Conservation (phyloP, 1,284 basidiomycete genomes). For the Stygiomarasmius scandens region DNA sequence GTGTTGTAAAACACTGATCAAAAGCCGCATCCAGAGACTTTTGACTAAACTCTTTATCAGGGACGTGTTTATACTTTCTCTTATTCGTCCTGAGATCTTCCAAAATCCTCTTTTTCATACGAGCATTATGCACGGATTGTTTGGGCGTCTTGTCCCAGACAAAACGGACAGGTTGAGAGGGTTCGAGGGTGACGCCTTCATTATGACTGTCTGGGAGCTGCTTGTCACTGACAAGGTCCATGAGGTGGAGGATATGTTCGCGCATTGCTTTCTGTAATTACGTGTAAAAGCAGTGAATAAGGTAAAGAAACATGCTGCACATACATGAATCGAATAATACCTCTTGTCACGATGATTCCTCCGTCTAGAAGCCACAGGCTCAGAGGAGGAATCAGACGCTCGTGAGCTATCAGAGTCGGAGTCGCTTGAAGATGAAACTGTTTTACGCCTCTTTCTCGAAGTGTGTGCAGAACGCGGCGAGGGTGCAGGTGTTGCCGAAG, state of each 20-base stretch:
- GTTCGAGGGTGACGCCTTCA: constrained; percentile 49
- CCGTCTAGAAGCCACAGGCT: constrained; percentile 43
- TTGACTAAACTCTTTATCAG: constrained; percentile 65
- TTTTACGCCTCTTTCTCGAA: constrained; percentile 9
- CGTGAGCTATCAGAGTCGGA: constrained; percentile 40
- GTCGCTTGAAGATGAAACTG: constrained; percentile 19
- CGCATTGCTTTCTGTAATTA: constrained; percentile 67
- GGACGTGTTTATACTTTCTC: constrained; percentile 59
- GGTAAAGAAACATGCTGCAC: constrained; percentile 14
- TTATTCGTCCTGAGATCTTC: constrained; percentile 59
- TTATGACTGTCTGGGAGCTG: constrained; percentile 60
- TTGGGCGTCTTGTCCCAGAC: constrained; percentile 76
- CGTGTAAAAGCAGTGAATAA: constrained; percentile 13
- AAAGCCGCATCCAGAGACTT: constrained; percentile 64
- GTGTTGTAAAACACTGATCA: constrained; percentile 69
- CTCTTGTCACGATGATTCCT: constrained; percentile 62
- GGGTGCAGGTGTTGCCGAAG: constrained; percentile 2
- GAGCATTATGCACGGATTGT: constrained; percentile 68
- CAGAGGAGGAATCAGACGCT: constrained; percentile 30
- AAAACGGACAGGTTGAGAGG: constrained; percentile 63
- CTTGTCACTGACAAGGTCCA: constrained; percentile 58
- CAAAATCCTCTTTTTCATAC: constrained; percentile 67
- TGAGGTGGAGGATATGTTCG: constrained; percentile 56
- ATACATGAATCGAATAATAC: constrained; percentile 67
- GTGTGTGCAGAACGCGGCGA: constrained; percentile 14